Percentiles rank a stretch among this genome's conserved stretches.
Evolutionary conservation across 2,329 filamentous ascomycete genomes (phyloP).

Genomic region (Colletotrichum orbiculare): DNA sequence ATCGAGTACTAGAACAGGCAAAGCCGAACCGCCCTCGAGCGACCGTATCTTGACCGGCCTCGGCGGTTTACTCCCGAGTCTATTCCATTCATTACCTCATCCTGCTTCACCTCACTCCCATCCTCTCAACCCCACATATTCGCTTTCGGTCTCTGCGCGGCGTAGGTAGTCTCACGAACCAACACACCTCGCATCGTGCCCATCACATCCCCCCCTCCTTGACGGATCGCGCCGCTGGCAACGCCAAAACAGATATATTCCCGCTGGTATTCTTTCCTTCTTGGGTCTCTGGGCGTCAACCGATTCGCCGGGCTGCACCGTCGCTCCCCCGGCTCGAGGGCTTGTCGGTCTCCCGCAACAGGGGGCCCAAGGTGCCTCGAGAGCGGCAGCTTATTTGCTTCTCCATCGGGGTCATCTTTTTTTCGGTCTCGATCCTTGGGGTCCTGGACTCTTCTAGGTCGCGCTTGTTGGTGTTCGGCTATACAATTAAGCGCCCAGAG

Average conservation of each 20-base stretch:
- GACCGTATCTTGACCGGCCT: constrained; percentile 6
- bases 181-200: constrained; percentile 1
- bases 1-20: background rate
- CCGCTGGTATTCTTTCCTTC: constrained; percentile 6
- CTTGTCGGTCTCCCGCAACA: constrained; percentile 8
- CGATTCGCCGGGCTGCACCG: background rate
- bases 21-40: background rate
- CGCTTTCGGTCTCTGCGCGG: constrained; percentile 31
- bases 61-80: background rate
- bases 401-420: background rate
- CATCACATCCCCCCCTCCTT: background rate
- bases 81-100: constrained; percentile 7
- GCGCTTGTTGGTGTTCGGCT: background rate
- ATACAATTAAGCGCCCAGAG: background rate
- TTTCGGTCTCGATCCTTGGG: no score
- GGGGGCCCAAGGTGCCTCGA: constrained; percentile 3
- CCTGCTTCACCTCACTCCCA: background rate
- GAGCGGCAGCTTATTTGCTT: background rate
- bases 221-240: constrained; percentile 7
- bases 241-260: background rate
- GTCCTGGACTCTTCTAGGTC: background rate
- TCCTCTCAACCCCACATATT: constrained; percentile 22
- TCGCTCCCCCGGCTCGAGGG: constrained; percentile 6
- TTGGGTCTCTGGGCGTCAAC: background rate
- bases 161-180: background rate